phyloP scores from a whole-genome alignment of 225 moss, liverwort and hornwort species.

The Marchantia polymorpha region DNA sequence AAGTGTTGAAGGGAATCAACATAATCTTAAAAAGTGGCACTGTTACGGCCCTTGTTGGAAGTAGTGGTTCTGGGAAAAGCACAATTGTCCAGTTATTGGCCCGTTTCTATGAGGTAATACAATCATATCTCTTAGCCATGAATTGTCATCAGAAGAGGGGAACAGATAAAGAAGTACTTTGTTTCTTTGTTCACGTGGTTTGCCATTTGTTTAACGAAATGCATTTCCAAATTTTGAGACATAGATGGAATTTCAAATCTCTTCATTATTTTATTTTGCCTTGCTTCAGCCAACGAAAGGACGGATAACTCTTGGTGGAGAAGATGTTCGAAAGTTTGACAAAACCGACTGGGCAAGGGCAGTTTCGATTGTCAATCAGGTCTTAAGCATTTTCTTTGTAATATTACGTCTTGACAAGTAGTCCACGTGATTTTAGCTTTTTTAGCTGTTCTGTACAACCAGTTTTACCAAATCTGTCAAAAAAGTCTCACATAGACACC shows the following conservation, averaged over 20 bases:
- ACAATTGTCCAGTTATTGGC: slow-evolving; percentile 94
- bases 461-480: too few species aligned
- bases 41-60: slow-evolving; percentile 91
- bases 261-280: background rate
- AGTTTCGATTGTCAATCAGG: slow-evolving; percentile 96
- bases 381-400: slow-evolving; percentile 10
- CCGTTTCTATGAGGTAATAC: slow-evolving; percentile 91
- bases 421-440: background rate
- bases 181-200: background rate
- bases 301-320: slow-evolving; percentile 78
- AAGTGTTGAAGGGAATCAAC: slow-evolving; percentile 69
- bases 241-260: background rate
- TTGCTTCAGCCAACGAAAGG: slow-evolving; percentile 77
- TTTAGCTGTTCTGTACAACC: background rate
- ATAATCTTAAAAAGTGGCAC: slow-evolving; percentile 72
- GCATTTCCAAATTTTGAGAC: too few species aligned
- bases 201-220: background rate
- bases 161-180: background rate
- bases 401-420: background rate
- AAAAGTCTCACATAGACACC: background rate
- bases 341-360: slow-evolving; percentile 96
- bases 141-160: background rate
- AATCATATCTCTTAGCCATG: background rate
- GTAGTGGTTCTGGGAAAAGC: slow-evolving; percentile 96
- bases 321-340: slow-evolving; percentile 93